These are phyloP conservation scores for Auriculariales sp. DNA, from an alignment of 768 basidiomycete genomes.

Conservation along the genomic window DNA sequence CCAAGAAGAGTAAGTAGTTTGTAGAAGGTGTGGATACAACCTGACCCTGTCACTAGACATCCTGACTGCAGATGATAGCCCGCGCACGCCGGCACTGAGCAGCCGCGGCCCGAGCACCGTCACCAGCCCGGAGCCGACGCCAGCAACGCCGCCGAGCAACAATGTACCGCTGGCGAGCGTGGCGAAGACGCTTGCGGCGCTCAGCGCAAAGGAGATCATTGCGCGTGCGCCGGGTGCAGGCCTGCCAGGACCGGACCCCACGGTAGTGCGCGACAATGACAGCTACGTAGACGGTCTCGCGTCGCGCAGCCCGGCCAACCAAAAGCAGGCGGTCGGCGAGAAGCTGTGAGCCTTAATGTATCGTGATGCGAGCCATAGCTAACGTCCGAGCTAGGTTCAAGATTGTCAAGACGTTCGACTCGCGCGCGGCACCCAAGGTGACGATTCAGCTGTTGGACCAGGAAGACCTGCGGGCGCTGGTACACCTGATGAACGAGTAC, in stretches of 20 bases:
- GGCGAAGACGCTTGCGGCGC: constrained; percentile 42
- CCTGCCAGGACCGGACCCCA: constrained; percentile 53
- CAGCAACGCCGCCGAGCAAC: constrained; percentile 24
- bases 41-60: too few species aligned
- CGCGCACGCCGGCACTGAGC: constrained; percentile 64
- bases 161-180: constrained; percentile 51
- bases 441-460: constrained; percentile 73
- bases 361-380: constrained; percentile 53
- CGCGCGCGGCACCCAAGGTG: constrained; percentile 48
- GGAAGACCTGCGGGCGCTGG: constrained; percentile 71
- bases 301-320: constrained; percentile 37
- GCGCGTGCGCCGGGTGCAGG: constrained; percentile 41
- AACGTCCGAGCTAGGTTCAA: too few species aligned
- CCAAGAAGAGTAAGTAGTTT: constrained; percentile 33
- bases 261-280: constrained; percentile 54
- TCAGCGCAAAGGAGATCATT: constrained; percentile 67
- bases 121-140: constrained; percentile 32
- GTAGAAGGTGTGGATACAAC: too few species aligned
- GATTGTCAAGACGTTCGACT: constrained; percentile 44
- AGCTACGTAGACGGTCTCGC: constrained; percentile 51
- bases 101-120: constrained; percentile 60
- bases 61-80: constrained; percentile 35
- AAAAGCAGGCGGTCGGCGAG: constrained; percentile 73
- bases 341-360: constrained; percentile 66
- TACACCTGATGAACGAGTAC: constrained; percentile 80